Conservation (phyloP, 78 protist genomes). For the Chrysochromulina parva region DNA sequence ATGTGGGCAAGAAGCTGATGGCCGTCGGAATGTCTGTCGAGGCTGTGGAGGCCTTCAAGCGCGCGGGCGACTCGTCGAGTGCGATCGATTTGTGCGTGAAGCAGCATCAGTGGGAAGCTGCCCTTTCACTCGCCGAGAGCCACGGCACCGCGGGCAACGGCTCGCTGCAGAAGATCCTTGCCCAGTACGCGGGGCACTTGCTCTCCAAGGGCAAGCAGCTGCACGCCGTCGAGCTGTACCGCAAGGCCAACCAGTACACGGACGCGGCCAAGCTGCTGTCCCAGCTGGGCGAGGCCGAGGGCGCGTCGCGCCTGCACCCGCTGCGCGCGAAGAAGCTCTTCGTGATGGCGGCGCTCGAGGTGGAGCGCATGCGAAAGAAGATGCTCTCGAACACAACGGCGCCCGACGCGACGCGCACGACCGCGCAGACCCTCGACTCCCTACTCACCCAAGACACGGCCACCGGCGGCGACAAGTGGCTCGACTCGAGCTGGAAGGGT, state of each 20-base stretch:
- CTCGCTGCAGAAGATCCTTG: constrained; percentile 42
- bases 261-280: constrained; percentile 72
- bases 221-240: constrained; percentile 79
- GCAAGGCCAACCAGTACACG: constrained; percentile 56
- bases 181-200: constrained; percentile 71
- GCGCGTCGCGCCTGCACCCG: constrained; percentile 25
- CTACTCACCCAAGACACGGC: constrained; percentile 23
- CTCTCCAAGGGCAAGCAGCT: constrained; percentile 40
- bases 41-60: constrained; percentile 64
- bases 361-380: constrained; percentile 54
- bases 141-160: constrained; percentile 38
- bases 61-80: not conserved
- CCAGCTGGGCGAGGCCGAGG: not conserved
- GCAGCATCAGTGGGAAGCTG: constrained; percentile 62
- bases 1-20: constrained; percentile 45
- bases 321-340: constrained; percentile 69
- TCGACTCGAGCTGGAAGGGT: constrained; percentile 64
- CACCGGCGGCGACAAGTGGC: constrained; percentile 24
- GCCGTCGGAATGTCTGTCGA: constrained; percentile 67
- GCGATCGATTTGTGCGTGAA: not conserved
- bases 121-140: constrained; percentile 69
- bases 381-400: not conserved
- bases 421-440: constrained; percentile 37
- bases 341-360: constrained; percentile 77
- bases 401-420: not conserved